Base-by-base conservation (phyloP, 1,284 basidiomycete genomes). In the Tetrapyrgos nigripes region DNA sequence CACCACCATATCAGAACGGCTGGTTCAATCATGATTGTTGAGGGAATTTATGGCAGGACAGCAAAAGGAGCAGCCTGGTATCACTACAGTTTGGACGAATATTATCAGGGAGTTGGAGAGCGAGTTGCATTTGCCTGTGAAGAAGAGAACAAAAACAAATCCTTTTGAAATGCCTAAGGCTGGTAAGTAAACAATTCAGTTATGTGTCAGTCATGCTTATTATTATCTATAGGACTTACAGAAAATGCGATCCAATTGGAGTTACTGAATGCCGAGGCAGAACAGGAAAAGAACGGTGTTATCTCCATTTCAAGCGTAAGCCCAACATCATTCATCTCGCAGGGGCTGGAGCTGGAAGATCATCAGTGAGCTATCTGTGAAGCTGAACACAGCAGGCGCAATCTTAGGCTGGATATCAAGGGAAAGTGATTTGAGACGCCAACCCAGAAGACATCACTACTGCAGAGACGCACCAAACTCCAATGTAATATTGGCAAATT, bases 61-160 rank as follows among this genome's bases (percentile, higher is more conserved):
- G 26, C 26, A 33, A 19, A 21, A 4, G 8, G n/a, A n/a, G n/a
- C n/a, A n/a, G n/a, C n/a, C n/a, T n/a, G n/a, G n/a, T n/a, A 13
- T 9, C 17, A 49, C 68, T 1, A 4, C 3, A 1, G 43, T 45
- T 35, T 74, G 71, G 70, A 55, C 24, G 3, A 28, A 23, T 3
- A 58, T 61, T 33, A 54, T 74, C 1, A 48, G 61, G 11, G 60
- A 58, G 11, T 74, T 69, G 70, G 68, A 74, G 33, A 53, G 48
- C 1, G 63, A 72, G 53, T 27, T 26, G 37, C 3, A 4, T 3
- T 43, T 43, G 28, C 37, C 33, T 5, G 6, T 8, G 14, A 3
- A 4, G 21, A 33, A 51, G n/a, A 50, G 57, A 1, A 43, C 29
- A 23, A 17, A 33, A 57, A 1, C 55, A 1, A 72, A 72, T 60